Conservation (phyloP, 805 yeast species). For the Yarrowia divulgata region DNA sequence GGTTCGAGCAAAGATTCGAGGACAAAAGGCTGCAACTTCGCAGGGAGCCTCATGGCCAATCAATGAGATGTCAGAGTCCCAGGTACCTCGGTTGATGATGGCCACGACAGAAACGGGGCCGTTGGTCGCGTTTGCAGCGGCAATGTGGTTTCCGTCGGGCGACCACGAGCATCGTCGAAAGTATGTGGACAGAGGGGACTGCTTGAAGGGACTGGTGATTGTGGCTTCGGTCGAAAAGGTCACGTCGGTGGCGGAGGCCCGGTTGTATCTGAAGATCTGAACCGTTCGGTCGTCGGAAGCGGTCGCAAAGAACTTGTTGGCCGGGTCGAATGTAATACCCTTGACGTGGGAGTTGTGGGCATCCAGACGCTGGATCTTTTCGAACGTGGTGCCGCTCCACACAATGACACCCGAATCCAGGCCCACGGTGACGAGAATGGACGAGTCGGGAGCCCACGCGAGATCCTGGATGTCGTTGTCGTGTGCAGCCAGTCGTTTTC, state of each 20-base stretch:
- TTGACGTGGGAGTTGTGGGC: slow-evolving; percentile 95
- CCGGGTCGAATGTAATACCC: slow-evolving; percentile 97
- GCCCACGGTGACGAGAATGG: slow-evolving; percentile 90
- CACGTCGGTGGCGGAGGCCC: slow-evolving; percentile 67
- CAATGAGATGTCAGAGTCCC: slow-evolving; percentile 68
- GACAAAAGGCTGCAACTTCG: slow-evolving; percentile 66
- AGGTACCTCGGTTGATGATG: slow-evolving; percentile 66
- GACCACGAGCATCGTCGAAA: slow-evolving; percentile 77
- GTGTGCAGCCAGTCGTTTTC: slow-evolving; percentile 92
- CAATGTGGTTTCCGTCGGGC: slow-evolving; percentile 74
- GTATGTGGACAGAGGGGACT: slow-evolving; percentile 90
- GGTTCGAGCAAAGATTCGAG: slow-evolving; percentile 49
- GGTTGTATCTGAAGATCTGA: slow-evolving; percentile 84
- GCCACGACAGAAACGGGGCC: slow-evolving; percentile 71
- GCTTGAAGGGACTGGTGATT: slow-evolving; percentile 82
- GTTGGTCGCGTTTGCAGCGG: slow-evolving; percentile 71
- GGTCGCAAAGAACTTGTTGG: slow-evolving; percentile 96
- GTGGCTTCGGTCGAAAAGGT: slow-evolving; percentile 87
- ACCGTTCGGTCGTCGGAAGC: slow-evolving; percentile 95
- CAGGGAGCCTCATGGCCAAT: slow-evolving; percentile 76
- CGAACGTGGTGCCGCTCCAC: slow-evolving; percentile 94
- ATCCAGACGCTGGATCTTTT: slow-evolving; percentile 85
- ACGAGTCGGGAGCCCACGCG: slow-evolving; percentile 97
- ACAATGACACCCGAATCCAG: slow-evolving; percentile 89
- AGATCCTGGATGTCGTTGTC: slow-evolving; percentile 97